A percentile compares a stretch with the other conserved stretches of the same genome.
Conservation (phyloP, 768 basidiomycete species). For the Leccinum incarnatum region DNA sequence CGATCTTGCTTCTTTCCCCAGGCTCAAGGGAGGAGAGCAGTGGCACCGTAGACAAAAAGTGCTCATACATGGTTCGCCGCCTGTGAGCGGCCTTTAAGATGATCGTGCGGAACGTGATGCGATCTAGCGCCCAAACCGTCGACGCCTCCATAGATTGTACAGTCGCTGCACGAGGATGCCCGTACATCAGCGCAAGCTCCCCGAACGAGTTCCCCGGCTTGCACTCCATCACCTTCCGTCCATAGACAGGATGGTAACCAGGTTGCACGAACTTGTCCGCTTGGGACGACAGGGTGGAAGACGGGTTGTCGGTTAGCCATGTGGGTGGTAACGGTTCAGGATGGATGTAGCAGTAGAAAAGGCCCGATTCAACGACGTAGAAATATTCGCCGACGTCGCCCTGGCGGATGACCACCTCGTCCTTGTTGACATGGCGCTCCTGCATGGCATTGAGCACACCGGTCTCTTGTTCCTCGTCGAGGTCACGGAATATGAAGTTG, state of each 20-base stretch:
- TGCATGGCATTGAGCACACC: conserved; percentile 96
- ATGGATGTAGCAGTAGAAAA: conserved; percentile 79
- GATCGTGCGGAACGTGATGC: conserved; percentile 97
- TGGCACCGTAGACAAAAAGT: conserved; percentile 88
- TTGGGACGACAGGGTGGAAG: conserved; percentile 36
- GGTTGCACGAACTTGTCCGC: conserved; percentile 60
- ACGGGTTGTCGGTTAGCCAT: conserved; percentile 48
- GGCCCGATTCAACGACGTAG: conserved; percentile 92
- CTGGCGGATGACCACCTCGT: conserved; percentile 93
- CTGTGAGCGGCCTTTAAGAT: conserved; percentile 90
- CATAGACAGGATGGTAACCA: conserved; percentile 67
- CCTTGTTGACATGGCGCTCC: conserved; percentile 66
- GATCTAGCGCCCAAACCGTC: conserved; percentile 93
- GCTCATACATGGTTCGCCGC: conserved; percentile 93
- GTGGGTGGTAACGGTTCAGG: conserved; percentile 62
- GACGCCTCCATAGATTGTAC: conserved; percentile 81
- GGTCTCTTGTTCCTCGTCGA: conserved; percentile 93
- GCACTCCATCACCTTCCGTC: conserved; percentile 83
- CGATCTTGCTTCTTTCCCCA: conserved; percentile 93
- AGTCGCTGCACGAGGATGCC: conserved; percentile 92
- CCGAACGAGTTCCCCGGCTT: conserved; percentile 86
- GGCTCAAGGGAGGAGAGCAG: conserved; percentile 83
- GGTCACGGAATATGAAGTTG: conserved; percentile 93
- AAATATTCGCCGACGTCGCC: conserved; percentile 97
- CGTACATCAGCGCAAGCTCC: conserved; percentile 97